These are phyloP conservation scores for Beauveria sp. DNA, from an alignment of 2,329 filamentous ascomycete genomes.

Conservation along the genomic window DNA sequence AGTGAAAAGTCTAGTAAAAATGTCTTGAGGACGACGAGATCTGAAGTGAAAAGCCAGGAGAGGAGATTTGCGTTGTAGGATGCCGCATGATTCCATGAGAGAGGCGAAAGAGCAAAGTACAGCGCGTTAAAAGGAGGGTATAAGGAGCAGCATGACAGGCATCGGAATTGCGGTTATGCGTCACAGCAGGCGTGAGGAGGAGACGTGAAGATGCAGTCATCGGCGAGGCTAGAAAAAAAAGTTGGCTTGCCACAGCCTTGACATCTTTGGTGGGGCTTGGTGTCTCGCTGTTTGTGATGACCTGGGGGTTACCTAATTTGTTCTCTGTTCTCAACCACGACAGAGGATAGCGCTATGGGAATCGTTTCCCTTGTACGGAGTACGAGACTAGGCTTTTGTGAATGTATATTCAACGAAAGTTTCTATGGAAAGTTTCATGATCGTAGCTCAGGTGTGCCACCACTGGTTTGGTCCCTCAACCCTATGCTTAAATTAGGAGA, in stretches of 20 bases:
- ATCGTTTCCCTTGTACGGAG: too few relatives aligned
- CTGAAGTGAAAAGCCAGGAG: background rate
- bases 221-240: background rate
- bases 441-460: background rate
- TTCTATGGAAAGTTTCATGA: too few relatives aligned
- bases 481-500: background rate
- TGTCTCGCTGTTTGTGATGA: background rate
- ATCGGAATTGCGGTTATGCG: background rate
- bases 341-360: too few relatives aligned
- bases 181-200: background rate
- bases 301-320: too few relatives aligned
- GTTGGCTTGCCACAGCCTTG: background rate
- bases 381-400: too few relatives aligned
- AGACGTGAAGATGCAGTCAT: background rate
- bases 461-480: background rate
- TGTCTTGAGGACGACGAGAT: background rate
- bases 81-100: slow-evolving; percentile 9
- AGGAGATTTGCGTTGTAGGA: slow-evolving; percentile 1
- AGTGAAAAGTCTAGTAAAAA: slow-evolving; percentile 1
- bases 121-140: background rate
- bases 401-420: too few relatives aligned
- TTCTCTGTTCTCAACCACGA: too few relatives aligned
- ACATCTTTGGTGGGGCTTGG: background rate
- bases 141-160: background rate
- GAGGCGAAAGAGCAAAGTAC: background rate